Base-by-base conservation (phyloP, 768 basidiomycete species). In the Collybia sordida region DNA sequence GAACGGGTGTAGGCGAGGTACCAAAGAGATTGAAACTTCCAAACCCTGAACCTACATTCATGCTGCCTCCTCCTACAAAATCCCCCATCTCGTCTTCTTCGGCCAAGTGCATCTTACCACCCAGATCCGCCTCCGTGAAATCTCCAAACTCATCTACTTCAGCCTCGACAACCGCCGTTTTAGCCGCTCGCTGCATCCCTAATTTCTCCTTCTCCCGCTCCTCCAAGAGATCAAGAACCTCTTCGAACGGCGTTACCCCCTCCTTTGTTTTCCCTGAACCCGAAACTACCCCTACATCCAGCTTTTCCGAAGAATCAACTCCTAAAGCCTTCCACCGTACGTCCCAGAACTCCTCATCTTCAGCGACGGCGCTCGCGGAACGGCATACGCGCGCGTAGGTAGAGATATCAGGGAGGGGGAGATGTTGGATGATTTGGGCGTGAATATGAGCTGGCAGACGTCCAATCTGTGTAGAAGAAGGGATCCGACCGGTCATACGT, bases 131-230 rank as follows among this genome's bases (percentile, higher is more conserved):
- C 1, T 6, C 45, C 28, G 87, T 79, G 62, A 93, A 92, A 61
- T 94, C 93, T 3, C 93, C 94, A 68, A 96, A 96, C 21, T 93
- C 92, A 58, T 95, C 91, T 52, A 92, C 88, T 14, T 85, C 82
- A 8, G 77, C 36, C 22, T 59, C 59, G 23, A 87, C 78, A 1
- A 80, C 82, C 1, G 88, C 81, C 15, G 87, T 83, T 9, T 75
- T 78, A 14, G 68, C 72, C 0, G 75, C 70, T 40, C 74, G 69
- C 12, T 68, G 63, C 5, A 63, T 62, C 5, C 59, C 68, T 2
- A 65, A 60, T 53, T 72, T 72, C 15, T 74, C 72, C 22, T 70
- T 68, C 40, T 67, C 62, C 51, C 68, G 70, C 9, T 65, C 60
- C 65, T 90, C 85, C 22, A 90, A 72, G 12, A 79, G 72, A 49